Base-by-base conservation (phyloP, 2,329 filamentous ascomycete genomes). In the Zymoseptoria tritici region DNA sequence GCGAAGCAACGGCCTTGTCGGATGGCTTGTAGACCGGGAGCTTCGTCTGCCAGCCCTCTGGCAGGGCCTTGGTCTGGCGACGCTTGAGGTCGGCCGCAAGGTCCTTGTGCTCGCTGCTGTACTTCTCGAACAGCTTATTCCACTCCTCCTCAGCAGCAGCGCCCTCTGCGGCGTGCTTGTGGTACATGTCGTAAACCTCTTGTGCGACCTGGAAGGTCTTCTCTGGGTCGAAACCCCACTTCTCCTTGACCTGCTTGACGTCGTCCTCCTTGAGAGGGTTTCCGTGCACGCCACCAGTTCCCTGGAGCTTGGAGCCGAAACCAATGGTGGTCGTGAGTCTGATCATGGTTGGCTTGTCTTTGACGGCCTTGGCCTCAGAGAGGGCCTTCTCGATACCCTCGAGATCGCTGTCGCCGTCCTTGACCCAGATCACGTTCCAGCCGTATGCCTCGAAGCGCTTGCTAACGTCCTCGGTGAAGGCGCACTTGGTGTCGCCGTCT, bases 261-360 rank as follows among this genome's bases (percentile, higher is more conserved):
- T 99, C 94, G 71, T 97, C 93, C 67, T 86, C 84, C 86, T 97
- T 97, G 68, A 99, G 85, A 63, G 94, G 89, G 76, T 93, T 91
- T 70, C 94, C 94, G 85, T 99, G 94, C 64, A 99, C 94, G 77
- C 90, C 90, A 76, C 90, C 88, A 69, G 94, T 97, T 73, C 94
- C 94, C 82, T 96, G 85, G 72, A 94, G 85, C 78, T 89, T 85
- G 70, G 94, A 97, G 71, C 94, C 94, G 79, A 88, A 99, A 72
- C 94, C 94, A 75, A 99, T 99, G 77, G 90, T 97, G 75, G 94
- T 99, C 76, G 87, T 91, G 71, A 99, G 86, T 83, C 96, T 92
- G 83, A 99, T 97, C 73, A 99, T 81, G 63, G 92, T 89, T 66
- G 94, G 94, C 88, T 97, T 99, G 84, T 97, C 85, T 78, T 86